phyloP scores from a whole-genome alignment of 2,329 filamentous ascomycete genomes.

The Colletotrichum paranaense region DNA sequence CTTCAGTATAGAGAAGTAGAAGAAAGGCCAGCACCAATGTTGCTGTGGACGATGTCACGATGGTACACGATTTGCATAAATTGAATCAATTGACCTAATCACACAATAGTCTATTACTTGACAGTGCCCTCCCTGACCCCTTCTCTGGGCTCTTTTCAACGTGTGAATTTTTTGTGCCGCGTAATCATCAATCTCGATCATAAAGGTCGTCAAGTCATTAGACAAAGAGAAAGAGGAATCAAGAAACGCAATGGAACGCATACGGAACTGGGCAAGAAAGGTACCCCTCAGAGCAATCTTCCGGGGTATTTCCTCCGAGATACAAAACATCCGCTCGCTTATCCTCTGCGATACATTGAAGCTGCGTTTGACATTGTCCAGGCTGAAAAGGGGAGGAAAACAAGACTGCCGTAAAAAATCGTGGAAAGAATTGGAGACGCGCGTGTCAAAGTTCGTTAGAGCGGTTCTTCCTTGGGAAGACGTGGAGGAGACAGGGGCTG shows the following conservation, averaged over 20 bases:
- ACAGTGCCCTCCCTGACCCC: not conserved
- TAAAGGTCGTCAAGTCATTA: not conserved
- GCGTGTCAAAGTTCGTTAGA: not conserved
- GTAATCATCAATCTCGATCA: not conserved
- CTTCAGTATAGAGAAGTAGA: constrained; percentile 33
- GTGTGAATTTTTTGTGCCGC: not conserved
- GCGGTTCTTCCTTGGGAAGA: not conserved
- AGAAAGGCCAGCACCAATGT: constrained; percentile 1
- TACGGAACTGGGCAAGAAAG: not conserved
- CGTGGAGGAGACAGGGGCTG: not conserved
- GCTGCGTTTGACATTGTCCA: not conserved
- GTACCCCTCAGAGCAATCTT: not conserved
- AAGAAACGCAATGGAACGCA: not conserved
- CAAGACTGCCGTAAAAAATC: not conserved
- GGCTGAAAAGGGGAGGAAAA: not conserved
- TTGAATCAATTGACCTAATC: constrained; percentile 35
- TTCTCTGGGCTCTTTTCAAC: not conserved
- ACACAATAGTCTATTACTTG: not conserved
- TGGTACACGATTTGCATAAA: constrained; percentile 35
- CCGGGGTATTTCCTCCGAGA: not conserved
- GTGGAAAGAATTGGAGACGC: not conserved
- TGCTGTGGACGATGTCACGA: constrained; percentile 33
- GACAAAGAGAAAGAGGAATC: not conserved
- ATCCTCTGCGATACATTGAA: not conserved
- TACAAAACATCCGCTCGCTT: not conserved